Evolutionary conservation across 2,329 filamentous ascomycete genomes (phyloP).

Genomic region (Ophiostoma ulmi): DNA sequence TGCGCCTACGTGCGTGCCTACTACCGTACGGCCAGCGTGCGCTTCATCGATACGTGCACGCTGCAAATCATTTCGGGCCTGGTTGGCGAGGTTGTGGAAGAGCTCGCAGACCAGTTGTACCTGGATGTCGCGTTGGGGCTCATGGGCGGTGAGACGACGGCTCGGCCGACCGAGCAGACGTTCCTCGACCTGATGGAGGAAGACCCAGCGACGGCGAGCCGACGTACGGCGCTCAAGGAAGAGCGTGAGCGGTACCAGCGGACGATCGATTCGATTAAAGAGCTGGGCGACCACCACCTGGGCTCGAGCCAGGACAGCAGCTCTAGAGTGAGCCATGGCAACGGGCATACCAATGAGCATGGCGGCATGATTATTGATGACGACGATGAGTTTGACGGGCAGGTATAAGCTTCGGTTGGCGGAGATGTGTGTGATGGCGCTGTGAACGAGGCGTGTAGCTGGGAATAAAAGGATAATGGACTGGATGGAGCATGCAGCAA

Average conservation of each 20-base stretch:
- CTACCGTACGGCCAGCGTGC: constrained; percentile 60
- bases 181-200: constrained; percentile 39
- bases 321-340: not conserved
- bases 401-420: not conserved
- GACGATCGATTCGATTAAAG: constrained; percentile 36
- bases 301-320: not conserved
- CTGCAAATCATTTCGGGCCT: constrained; percentile 47
- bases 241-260: constrained; percentile 34
- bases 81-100: constrained; percentile 41
- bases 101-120: constrained; percentile 37
- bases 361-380: not conserved
- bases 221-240: constrained; percentile 33
- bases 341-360: not conserved
- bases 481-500: not conserved
- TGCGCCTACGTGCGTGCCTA: constrained; percentile 62
- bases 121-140: constrained; percentile 44
- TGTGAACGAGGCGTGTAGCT: not conserved
- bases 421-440: not conserved
- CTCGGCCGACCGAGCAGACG: constrained; percentile 24
- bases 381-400: constrained; percentile 8
- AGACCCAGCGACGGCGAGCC: constrained; percentile 33
- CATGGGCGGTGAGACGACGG: constrained; percentile 26
- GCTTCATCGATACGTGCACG: constrained; percentile 56
- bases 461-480: not conserved
- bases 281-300: constrained; percentile 29